These are phyloP conservation scores for Candida suzukii DNA, from an alignment of 805 yeast species.

Conservation along the genomic window DNA sequence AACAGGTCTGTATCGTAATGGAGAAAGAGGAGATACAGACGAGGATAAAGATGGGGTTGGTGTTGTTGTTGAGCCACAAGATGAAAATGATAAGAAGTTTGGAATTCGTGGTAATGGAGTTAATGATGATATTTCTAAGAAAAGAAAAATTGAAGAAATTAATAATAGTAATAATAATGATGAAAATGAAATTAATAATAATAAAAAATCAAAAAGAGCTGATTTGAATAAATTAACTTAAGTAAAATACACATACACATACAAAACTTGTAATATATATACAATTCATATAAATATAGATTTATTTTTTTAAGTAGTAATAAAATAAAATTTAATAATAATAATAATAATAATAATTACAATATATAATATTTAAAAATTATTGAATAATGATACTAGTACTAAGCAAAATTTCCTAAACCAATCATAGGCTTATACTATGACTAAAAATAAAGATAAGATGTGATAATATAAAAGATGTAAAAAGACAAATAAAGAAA, in stretches of 20 bases:
- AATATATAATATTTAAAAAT: constrained; percentile 1
- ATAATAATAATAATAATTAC: neutral
- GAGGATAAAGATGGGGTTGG: constrained; percentile 1
- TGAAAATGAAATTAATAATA: too few species aligned
- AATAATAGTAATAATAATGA: too few species aligned
- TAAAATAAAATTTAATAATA: neutral
- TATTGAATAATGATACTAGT: neutral
- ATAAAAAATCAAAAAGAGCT: constrained; percentile 15
- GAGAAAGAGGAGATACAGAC: constrained; percentile 19
- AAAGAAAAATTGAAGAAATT: constrained; percentile 1
- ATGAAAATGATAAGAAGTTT: constrained; percentile 9
- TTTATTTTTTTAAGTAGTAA: neutral
- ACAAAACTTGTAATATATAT: neutral
- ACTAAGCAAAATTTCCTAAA: neutral
- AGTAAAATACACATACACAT: neutral
- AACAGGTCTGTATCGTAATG: constrained; percentile 53
- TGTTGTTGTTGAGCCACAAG: constrained; percentile 13
- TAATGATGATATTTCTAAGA: neutral
- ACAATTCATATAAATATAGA: too few species aligned
- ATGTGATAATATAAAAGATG: neutral
- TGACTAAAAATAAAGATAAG: neutral
- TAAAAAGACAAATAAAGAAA: neutral
- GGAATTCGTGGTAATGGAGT: neutral
- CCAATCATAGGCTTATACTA: neutral
- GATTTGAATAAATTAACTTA: constrained; percentile 10